Evolutionary conservation across 2,329 filamentous ascomycete genomes (phyloP).

Genomic region (Colletotrichum sp.): DNA sequence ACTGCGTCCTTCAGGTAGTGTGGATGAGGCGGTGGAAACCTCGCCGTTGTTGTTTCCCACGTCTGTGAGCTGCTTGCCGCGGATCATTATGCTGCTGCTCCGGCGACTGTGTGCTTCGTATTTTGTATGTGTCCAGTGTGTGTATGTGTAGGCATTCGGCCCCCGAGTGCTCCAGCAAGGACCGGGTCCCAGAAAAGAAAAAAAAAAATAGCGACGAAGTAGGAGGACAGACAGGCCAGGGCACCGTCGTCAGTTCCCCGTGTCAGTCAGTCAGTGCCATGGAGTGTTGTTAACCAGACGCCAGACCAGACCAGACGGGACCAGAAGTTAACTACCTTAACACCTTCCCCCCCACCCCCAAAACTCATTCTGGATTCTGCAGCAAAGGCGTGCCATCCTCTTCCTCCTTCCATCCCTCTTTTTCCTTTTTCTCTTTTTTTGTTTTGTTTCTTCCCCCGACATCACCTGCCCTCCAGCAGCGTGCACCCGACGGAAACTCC

Average conservation of each 20-base stretch:
- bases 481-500: not conserved
- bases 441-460: not conserved
- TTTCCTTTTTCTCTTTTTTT: not conserved
- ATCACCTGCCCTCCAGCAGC: not conserved
- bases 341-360: not conserved
- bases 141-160: not conserved
- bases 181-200: not conserved
- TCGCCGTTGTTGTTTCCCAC: not conserved
- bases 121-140: not conserved
- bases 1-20: not conserved
- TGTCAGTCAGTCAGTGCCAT: not conserved
- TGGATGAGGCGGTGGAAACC: not conserved
- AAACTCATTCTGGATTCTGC: conserved; percentile 1
- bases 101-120: not conserved
- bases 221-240: not conserved
- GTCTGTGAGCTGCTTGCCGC: not conserved
- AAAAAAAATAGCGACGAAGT: not conserved
- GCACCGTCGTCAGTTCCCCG: not conserved
- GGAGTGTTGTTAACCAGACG: not conserved
- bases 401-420: not conserved
- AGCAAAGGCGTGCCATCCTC: not conserved
- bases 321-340: not conserved
- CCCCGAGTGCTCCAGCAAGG: not conserved
- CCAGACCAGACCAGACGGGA: not conserved
- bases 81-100: not conserved